Conservation (phyloP, 306 rosid species). For the Inga oerstediana region DNA sequence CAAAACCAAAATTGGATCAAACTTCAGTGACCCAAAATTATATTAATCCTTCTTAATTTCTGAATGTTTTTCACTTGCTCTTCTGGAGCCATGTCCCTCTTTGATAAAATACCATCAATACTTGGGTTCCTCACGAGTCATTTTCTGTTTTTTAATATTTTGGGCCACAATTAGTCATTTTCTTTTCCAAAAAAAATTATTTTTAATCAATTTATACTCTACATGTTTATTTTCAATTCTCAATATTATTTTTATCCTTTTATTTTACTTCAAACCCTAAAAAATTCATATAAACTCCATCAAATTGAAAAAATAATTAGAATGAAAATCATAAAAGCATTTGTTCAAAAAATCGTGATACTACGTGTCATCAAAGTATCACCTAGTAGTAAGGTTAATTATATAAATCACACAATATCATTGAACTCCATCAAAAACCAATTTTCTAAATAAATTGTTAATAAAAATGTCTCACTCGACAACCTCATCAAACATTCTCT, state of each 20-base stretch:
- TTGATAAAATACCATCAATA: not conserved
- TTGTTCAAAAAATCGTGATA: not conserved
- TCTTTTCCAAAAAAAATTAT: not conserved
- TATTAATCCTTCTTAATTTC: no score
- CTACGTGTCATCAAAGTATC: no score
- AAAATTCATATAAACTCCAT: not conserved
- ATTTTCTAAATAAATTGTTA: no score
- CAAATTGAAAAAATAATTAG: not conserved
- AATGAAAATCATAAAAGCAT: not conserved
- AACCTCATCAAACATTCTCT: no score
- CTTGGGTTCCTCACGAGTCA: not conserved
- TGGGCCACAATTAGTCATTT: not conserved
- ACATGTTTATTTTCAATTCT: not conserved
- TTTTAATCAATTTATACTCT: not conserved
- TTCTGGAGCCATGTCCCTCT: not conserved
- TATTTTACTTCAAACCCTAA: not conserved
- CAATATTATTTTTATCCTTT: not conserved
- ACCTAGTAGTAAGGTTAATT: no score
- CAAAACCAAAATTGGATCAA: no score
- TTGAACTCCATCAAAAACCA: no score
- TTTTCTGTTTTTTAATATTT: not conserved
- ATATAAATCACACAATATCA: no score
- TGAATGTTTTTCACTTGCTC: not conserved
- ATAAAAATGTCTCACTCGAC: no score
- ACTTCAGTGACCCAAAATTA: no score